These are phyloP conservation scores for Cicer judaicum DNA, from an alignment of 306 rosid genomes.

Conservation along the genomic window DNA sequence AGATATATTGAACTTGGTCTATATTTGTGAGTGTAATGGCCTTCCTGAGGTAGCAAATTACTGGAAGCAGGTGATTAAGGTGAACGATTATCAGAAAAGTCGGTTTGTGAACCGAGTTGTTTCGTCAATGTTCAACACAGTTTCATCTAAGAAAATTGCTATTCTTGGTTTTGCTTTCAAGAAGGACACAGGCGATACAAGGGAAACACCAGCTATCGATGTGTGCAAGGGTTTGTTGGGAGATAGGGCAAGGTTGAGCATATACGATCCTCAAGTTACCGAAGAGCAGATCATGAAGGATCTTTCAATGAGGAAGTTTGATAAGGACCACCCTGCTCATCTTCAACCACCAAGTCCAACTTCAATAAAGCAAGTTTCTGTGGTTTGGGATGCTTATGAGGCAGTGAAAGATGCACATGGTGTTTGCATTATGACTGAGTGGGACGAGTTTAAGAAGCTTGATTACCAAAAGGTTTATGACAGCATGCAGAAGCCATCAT, in stretches of 20 bases:
- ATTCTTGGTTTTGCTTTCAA: conserved; percentile 83
- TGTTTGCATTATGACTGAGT: conserved; percentile 72
- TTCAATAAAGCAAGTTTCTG: conserved; percentile 61
- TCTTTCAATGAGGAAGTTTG: conserved; percentile 73
- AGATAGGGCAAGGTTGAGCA: conserved; percentile 71
- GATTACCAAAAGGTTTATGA: conserved; percentile 66
- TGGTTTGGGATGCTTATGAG: conserved; percentile 74
- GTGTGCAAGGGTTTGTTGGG: conserved; percentile 81
- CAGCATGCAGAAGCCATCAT: conserved; percentile 84
- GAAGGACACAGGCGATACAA: conserved; percentile 86
- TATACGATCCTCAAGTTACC: conserved; percentile 78
- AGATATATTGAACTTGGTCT: conserved; percentile 83
- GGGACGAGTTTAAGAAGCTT: conserved; percentile 77
- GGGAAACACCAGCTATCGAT: conserved; percentile 89
- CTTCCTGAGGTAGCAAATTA: conserved; percentile 86
- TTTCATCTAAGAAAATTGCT: conserved; percentile 72
- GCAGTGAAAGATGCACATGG: conserved; percentile 79
- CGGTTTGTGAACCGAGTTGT: conserved; percentile 81
- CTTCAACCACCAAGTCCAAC: conserved; percentile 76
- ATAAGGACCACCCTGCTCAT: conserved; percentile 84
- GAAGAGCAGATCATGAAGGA: conserved; percentile 77
- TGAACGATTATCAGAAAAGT: conserved; percentile 82
- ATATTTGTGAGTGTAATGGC: conserved; percentile 89
- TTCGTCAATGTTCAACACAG: conserved; percentile 84
- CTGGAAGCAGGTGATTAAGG: conserved; percentile 86